Percentiles rank a stretch among this genome's conserved stretches.
Evolutionary conservation across 345 rosid species (phyloP).

Genomic region (Gynandropsis gynandra): DNA sequence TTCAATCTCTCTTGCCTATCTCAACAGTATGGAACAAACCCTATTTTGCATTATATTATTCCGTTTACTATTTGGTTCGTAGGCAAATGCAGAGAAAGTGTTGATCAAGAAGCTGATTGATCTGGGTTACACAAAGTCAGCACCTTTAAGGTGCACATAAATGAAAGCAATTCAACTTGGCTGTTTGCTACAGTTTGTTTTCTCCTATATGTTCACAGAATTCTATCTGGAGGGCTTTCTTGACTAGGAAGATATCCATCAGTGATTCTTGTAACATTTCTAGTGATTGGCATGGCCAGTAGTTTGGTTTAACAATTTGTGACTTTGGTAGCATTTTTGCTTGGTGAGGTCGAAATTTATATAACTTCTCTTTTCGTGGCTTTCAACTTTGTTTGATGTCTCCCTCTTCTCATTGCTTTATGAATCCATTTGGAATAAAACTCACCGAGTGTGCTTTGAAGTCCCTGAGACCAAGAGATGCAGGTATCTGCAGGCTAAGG

Average conservation of each 20-base stretch:
- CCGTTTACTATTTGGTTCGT: slow-evolving; percentile 3
- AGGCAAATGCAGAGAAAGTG: slow-evolving; percentile 79
- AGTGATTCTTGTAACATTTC: neutral
- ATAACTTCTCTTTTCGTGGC: neutral
- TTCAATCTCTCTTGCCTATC: slow-evolving; percentile 34
- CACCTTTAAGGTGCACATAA: slow-evolving; percentile 25
- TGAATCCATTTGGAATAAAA: too few relatives aligned
- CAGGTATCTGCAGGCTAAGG: neutral
- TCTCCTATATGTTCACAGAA: slow-evolving; percentile 3
- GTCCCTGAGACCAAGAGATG: too few relatives aligned
- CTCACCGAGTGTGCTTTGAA: too few relatives aligned
- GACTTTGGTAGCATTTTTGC: neutral
- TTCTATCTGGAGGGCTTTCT: neutral
- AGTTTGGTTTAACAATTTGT: neutral
- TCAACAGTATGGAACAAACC: neutral
- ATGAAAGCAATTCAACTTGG: neutral
- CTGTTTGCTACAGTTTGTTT: slow-evolving; percentile 1
- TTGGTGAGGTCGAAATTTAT: neutral
- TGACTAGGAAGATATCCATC: neutral
- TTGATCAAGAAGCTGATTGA: slow-evolving; percentile 61
- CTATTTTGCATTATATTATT: neutral
- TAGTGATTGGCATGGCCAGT: neutral
- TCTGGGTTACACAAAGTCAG: slow-evolving; percentile 56
- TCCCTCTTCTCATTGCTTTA: neutral
- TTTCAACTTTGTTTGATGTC: neutral